Percentiles rank a stretch among this genome's conserved stretches.
Conservation (phyloP, 768 basidiomycete species). For the Tremella mesenterica region DNA sequence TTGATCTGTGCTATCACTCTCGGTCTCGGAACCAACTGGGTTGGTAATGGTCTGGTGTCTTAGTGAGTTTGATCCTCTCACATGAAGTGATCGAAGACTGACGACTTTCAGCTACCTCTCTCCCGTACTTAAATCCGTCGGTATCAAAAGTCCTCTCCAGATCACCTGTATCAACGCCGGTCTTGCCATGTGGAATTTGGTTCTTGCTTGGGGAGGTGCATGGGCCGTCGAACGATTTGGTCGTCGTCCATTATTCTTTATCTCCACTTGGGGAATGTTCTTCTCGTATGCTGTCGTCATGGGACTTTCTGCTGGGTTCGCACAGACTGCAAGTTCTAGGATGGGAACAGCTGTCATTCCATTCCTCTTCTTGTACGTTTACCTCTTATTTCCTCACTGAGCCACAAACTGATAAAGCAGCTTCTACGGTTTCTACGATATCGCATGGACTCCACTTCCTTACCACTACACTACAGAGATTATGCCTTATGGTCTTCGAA, state of each 20-base stretch:
- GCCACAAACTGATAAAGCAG: background rate
- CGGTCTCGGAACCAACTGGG: conserved; percentile 63
- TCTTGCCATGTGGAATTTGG: conserved; percentile 8
- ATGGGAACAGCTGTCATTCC: conserved; percentile 28
- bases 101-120: conserved; percentile 34
- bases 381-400: background rate
- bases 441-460: conserved; percentile 3
- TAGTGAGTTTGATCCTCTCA: conserved; percentile 17
- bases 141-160: conserved; percentile 20
- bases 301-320: conserved; percentile 7
- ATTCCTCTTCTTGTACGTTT: conserved; percentile 37
- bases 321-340: conserved; percentile 1
- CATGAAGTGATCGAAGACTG: conserved; percentile 16
- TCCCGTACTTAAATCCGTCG: conserved; percentile 3
- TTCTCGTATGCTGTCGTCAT: conserved; percentile 5
- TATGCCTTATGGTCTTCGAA: background rate
- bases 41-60: conserved; percentile 49
- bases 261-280: background rate
- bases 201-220: conserved; percentile 7
- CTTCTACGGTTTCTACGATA: conserved; percentile 25
- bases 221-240: conserved; percentile 2
- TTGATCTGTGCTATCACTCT: conserved; percentile 55
- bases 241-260: conserved; percentile 8
- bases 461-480: conserved; percentile 7
- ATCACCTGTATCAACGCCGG: conserved; percentile 17